phyloP scores from a whole-genome alignment of 139 green algal species.

The Tetradesmus lagerheimii region DNA sequence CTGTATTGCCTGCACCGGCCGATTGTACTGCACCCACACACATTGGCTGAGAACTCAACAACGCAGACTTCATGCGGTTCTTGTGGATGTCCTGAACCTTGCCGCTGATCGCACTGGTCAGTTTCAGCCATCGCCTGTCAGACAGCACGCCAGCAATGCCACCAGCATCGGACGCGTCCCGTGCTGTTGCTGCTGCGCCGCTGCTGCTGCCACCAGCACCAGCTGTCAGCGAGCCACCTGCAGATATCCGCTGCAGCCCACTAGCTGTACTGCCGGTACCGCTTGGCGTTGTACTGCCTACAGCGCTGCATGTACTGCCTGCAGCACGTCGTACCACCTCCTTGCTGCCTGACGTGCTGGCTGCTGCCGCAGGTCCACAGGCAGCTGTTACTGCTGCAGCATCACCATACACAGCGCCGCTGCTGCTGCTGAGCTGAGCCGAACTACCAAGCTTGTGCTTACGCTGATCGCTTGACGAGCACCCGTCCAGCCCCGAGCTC shows the following conservation, averaged over 20 bases:
- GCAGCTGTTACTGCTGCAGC: background rate
- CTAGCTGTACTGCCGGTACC: too few relatives aligned
- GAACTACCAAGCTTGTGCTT: background rate
- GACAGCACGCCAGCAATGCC: background rate
- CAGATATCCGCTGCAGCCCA: background rate
- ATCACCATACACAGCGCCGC: background rate
- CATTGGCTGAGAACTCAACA: background rate
- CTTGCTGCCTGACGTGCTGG: too few relatives aligned
- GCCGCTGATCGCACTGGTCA: background rate
- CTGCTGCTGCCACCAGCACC: background rate
- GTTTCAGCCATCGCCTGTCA: background rate
- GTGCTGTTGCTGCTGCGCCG: too few relatives aligned
- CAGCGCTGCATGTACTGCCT: too few relatives aligned
- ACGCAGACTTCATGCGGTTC: background rate
- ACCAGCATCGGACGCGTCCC: too few relatives aligned
- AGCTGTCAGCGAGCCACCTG: background rate
- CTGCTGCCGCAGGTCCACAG: too few relatives aligned
- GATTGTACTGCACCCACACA: background rate
- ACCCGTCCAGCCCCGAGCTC: background rate
- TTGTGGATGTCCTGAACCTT: slow-evolving; percentile 16
- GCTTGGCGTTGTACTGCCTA: too few relatives aligned
- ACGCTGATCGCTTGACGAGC: background rate
- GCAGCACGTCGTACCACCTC: too few relatives aligned
- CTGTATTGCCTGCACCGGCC: background rate
- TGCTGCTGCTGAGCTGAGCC: background rate